Evolutionary conservation across 768 basidiomycete species (phyloP), one percentile per base, ranked within the genome.

Genomic region (Pleurotus citrinopileatus): DNA sequence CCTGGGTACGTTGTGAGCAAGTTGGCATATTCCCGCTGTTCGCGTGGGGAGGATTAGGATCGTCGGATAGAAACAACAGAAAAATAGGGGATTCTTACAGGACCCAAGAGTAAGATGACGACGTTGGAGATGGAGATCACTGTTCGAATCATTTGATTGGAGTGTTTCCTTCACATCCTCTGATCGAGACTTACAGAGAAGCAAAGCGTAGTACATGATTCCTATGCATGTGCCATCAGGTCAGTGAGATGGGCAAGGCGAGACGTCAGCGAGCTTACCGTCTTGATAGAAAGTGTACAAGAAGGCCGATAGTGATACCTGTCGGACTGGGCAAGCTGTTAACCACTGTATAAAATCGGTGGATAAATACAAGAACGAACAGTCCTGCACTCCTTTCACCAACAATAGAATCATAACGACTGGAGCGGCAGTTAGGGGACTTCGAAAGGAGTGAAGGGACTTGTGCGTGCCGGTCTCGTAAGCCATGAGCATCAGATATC

Each of bases 371-470:
- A 13, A 15, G n/a, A n/a, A 29, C 45, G 5, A 15, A 47, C 45
- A 47, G 15, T 47, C 27, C 28, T 27, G 45, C 8, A 22, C 45
- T 4, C 45, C 7, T 22, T 27, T 47, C 5, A 32, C 17, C 17
- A 47, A 26, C n/a, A 47, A 26, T 10, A 47, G 29, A 15, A 47
- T 15, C 45, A 47, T 32, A 15, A 47, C 45, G 6, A 47, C 45
- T 47, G 22, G 7, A 29, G n/a, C n/a, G 25, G 7, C 6, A 29
- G 9, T n/a, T 10, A 15, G 6, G n/a, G n/a, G 32, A 34, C n/a
- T 2, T 28, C n/a, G n/a, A n/a, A 27, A 17, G 17, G 29, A 47
- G 23, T 19, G 25, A 43, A 13, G 22, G 25, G 7, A 23, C 2
- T 5, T 15, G 4, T 22, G 28, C 45, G 26, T 26, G 28, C 45